These are phyloP conservation scores for Nelumbo lutea DNA, from an alignment of 164 flowering plant species.

Conservation along the genomic window DNA sequence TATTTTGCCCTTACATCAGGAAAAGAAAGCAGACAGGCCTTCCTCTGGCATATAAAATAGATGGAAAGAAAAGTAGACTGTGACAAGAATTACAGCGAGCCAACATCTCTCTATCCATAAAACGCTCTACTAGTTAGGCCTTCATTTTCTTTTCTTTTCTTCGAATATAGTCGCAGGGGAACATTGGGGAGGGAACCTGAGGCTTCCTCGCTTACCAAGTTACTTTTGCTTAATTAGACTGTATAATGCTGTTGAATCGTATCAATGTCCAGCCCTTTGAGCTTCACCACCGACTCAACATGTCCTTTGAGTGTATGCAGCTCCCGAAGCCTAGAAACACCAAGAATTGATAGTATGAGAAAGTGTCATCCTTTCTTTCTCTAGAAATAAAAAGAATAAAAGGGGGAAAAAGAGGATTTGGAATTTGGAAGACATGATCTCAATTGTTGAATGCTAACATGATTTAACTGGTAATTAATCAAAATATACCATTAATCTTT, in stretches of 20 bases:
- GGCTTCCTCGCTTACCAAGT: background rate
- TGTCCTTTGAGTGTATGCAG: conserved; percentile 16
- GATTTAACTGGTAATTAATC: too few relatives aligned
- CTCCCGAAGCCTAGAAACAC: conserved; percentile 52
- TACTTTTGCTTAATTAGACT: conserved; percentile 26
- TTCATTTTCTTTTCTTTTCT: background rate
- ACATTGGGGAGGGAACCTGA: background rate
- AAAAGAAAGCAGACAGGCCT: conserved; percentile 1
- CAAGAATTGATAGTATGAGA: background rate
- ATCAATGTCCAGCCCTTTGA: too few relatives aligned
- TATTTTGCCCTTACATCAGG: conserved; percentile 11
- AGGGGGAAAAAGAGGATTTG: background rate
- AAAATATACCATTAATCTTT: too few relatives aligned
- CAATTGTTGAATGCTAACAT: too few relatives aligned
- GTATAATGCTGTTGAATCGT: conserved; percentile 46
- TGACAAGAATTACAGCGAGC: conserved; percentile 5
- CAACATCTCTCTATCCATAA: conserved; percentile 16
- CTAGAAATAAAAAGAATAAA: background rate
- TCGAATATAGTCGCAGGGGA: background rate
- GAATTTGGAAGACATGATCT: too few relatives aligned
- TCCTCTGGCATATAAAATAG: conserved; percentile 11
- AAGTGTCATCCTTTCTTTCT: too few relatives aligned
- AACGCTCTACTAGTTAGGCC: conserved; percentile 9
- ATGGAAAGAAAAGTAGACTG: conserved; percentile 11
- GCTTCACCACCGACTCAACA: too few relatives aligned